These are phyloP conservation scores for Xylariaceae sp. DNA, from an alignment of 2,329 filamentous ascomycete genomes.

Conservation along the genomic window DNA sequence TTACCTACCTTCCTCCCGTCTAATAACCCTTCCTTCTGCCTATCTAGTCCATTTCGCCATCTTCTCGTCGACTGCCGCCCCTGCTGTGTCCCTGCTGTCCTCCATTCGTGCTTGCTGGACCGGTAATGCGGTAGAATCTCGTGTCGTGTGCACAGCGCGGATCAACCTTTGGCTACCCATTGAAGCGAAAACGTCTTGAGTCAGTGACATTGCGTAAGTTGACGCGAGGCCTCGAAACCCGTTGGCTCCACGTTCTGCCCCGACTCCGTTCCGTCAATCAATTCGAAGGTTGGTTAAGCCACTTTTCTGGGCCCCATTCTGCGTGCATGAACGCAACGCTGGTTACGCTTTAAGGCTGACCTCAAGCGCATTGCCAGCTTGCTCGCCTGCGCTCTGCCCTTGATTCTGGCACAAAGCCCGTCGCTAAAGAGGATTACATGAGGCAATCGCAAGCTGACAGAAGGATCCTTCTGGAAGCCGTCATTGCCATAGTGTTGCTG, in stretches of 20 bases:
- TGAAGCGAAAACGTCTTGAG: slow-evolving; percentile 1
- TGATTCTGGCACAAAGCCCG: neutral
- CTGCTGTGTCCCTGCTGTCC: neutral
- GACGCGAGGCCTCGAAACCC: neutral
- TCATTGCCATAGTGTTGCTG: slow-evolving; percentile 3
- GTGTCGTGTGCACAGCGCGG: slow-evolving; percentile 1
- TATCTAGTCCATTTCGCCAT: slow-evolving; percentile 1
- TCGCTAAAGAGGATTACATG: neutral
- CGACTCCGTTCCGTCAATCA: neutral
- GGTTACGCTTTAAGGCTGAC: slow-evolving; percentile 16
- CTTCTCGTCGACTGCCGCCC: slow-evolving; percentile 2
- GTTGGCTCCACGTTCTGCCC: slow-evolving; percentile 6
- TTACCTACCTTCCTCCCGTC: slow-evolving; percentile 2
- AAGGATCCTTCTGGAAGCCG: slow-evolving; percentile 4
- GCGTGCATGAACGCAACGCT: slow-evolving; percentile 9
- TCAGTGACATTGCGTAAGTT: slow-evolving; percentile 4
- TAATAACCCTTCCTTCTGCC: neutral
- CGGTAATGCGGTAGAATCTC: neutral
- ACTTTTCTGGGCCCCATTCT: slow-evolving; percentile 4
- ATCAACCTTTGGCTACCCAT: neutral
- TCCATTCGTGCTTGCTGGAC: slow-evolving; percentile 1
- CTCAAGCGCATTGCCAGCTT: neutral
- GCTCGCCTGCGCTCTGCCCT: neutral
- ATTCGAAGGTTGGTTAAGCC: slow-evolving; percentile 1
- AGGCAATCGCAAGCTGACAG: slow-evolving; percentile 10